phyloP scores from a whole-genome alignment of 495 filamentous ascomycete genomes.

The Aspergillus nidulans region DNA sequence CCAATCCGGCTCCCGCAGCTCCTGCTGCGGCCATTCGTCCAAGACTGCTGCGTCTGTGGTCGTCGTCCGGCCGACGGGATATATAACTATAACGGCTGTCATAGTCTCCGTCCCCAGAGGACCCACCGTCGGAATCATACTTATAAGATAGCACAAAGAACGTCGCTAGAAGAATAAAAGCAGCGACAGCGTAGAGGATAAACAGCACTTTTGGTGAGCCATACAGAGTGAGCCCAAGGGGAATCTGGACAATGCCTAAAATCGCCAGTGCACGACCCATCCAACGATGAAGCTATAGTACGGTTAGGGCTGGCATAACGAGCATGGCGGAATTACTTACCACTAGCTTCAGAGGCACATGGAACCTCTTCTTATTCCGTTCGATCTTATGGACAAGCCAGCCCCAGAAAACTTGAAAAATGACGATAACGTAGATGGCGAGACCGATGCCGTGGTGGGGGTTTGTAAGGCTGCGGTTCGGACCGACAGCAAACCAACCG shows the following conservation, averaged over 20 bases:
- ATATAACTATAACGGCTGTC: conserved; percentile 52
- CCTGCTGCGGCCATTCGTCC: conserved; percentile 42
- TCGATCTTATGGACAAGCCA: conserved; percentile 61
- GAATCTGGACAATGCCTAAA: conserved; percentile 81
- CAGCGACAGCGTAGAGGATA: conserved; percentile 75
- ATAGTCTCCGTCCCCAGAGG: conserved; percentile 41
- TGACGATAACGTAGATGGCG: conserved; percentile 78
- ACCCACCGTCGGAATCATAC: conserved; percentile 48
- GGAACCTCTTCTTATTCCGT: conserved; percentile 52
- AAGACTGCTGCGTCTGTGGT: conserved; percentile 31
- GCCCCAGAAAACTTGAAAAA: conserved; percentile 78
- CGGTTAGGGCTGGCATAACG: conserved; percentile 7
- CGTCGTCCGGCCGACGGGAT: conserved; percentile 35
- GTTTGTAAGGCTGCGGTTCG: conserved; percentile 74
- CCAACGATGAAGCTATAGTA: conserved; percentile 71
- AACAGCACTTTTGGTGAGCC: conserved; percentile 83
- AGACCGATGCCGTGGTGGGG: conserved; percentile 94
- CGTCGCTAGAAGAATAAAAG: conserved; percentile 56
- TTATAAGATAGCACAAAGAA: conserved; percentile 73
- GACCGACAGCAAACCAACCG: conserved; percentile 76
- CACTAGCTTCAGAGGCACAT: conserved; percentile 66
- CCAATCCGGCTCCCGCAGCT: conserved; percentile 58
- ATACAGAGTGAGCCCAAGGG: conserved; percentile 85
- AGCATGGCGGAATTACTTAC: conserved; percentile 36
- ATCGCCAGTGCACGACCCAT: conserved; percentile 70